Percentiles rank a stretch among this genome's conserved stretches.
These are phyloP conservation scores for Pseudogymnoascus sp. DNA, from an alignment of 2,329 filamentous ascomycete genomes.

Conservation along the genomic window DNA sequence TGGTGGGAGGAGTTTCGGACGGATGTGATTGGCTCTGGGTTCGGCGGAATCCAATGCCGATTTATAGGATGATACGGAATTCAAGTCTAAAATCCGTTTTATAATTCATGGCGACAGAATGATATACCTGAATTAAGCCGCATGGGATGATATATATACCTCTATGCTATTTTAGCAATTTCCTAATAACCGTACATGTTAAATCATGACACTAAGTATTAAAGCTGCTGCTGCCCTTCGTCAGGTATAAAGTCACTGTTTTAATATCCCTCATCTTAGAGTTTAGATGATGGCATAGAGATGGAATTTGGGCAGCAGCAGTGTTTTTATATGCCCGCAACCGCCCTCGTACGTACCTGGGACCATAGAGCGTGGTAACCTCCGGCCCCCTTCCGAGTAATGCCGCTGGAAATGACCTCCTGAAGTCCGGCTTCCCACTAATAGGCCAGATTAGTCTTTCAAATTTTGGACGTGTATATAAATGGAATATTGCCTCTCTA, in stretches of 20 bases:
- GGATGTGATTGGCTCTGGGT: neutral
- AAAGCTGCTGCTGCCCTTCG: too few species aligned
- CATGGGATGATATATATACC: neutral
- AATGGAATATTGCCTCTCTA: neutral
- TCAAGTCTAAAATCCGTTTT: neutral
- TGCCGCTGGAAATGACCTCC: neutral
- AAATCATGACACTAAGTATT: too few species aligned
- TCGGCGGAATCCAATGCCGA: neutral
- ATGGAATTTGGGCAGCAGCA: too few species aligned
- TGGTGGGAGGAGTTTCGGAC: neutral
- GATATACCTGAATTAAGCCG: neutral
- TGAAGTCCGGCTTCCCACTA: neutral
- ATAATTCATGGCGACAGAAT: neutral
- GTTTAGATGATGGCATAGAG: too few species aligned
- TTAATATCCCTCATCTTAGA: too few species aligned
- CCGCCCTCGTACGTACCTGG: too few species aligned
- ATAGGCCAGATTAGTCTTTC: neutral
- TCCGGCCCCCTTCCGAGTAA: neutral
- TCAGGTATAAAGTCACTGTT: too few species aligned
- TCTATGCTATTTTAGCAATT: neutral
- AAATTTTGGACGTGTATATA: neutral
- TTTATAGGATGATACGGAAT: neutral
- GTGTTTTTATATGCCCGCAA: too few species aligned
- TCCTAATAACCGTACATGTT: neutral
- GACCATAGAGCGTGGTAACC: too few species aligned